phyloP scores from a whole-genome alignment of 2,329 filamentous ascomycete genomes.

The Elsinoe australis region DNA sequence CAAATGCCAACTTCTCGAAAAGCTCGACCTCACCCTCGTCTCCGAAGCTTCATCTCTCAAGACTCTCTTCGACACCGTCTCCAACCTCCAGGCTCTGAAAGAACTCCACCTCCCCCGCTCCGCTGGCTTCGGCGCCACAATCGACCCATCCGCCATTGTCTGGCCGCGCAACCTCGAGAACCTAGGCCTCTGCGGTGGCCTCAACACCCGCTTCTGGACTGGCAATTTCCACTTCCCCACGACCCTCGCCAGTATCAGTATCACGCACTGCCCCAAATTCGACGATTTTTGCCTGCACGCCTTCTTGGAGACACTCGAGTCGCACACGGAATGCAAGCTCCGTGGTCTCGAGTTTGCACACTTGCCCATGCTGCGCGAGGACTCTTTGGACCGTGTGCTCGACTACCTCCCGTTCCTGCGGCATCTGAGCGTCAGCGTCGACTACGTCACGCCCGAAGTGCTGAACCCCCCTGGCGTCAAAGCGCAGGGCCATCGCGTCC shows the following conservation, averaged over 20 bases:
- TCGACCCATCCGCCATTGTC: conserved; percentile 22
- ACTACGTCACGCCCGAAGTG: conserved; percentile 39
- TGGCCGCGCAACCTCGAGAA: conserved; percentile 41
- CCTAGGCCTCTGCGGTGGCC: conserved; percentile 38
- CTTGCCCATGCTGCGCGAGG: conserved; percentile 34
- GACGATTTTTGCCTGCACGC: conserved; percentile 31
- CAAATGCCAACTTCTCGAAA: conserved; percentile 45
- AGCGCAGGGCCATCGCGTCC: neutral
- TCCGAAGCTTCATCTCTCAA: conserved; percentile 44
- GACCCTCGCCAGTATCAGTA: conserved; percentile 32
- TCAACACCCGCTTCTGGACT: conserved; percentile 37
- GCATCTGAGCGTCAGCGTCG: conserved; percentile 38
- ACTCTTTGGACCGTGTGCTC: conserved; percentile 36
- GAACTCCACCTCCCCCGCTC: conserved; percentile 36
- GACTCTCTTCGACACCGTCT: conserved; percentile 44
- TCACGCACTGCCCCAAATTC: conserved; percentile 39
- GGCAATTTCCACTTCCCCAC: conserved; percentile 29
- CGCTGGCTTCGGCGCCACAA: conserved; percentile 25
- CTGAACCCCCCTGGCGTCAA: conserved; percentile 28
- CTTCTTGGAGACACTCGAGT: conserved; percentile 34
- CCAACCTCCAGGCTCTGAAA: conserved; percentile 38
- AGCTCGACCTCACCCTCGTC: conserved; percentile 48
- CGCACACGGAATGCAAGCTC: conserved; percentile 20
- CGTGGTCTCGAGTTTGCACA: conserved; percentile 24
- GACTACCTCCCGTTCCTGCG: conserved; percentile 35